Percentiles rank a stretch among this genome's conserved stretches.
These are phyloP conservation scores for Gaultheria prostrata DNA, from an alignment of 148 eudicot genomes.

Conservation along the genomic window DNA sequence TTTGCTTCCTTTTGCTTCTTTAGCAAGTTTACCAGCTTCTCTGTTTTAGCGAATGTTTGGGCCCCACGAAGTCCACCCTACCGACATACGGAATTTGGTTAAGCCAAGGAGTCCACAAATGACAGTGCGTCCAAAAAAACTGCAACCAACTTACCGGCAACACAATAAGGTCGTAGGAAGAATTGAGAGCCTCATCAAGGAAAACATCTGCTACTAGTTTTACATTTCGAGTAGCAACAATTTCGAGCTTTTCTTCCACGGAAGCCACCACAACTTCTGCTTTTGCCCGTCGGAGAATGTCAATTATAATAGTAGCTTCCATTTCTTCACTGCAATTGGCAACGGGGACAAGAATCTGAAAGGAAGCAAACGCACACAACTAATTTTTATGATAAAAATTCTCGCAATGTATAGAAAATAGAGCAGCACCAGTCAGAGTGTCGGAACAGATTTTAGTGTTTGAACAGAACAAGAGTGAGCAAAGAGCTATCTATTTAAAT, in stretches of 20 bases:
- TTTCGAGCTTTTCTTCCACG: constrained; percentile 66
- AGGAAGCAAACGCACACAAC: constrained; percentile 10
- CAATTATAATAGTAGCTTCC: constrained; percentile 94
- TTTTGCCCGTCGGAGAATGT: constrained; percentile 79
- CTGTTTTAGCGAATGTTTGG: constrained; percentile 70
- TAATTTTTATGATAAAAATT: not conserved
- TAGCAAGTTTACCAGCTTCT: constrained; percentile 68
- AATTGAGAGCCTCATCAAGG: constrained; percentile 69
- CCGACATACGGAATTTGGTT: constrained; percentile 12
- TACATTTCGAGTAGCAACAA: constrained; percentile 79
- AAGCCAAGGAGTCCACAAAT: not conserved
- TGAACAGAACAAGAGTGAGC: not conserved
- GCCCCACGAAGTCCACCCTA: constrained; percentile 99
- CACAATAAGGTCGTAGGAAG: constrained; percentile 76
- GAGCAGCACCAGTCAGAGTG: not conserved
- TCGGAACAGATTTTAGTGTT: not conserved
- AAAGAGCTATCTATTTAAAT: not conserved
- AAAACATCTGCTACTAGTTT: constrained; percentile 79
- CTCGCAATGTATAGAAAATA: not conserved
- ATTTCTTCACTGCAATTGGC: constrained; percentile 95
- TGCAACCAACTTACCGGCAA: constrained; percentile 64
- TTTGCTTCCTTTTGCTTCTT: constrained; percentile 80
- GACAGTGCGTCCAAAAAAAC: not conserved
- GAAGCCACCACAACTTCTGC: constrained; percentile 89
- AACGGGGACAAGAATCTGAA: constrained; percentile 86